Conservation (phyloP, 306 rosid genomes). For the Dryas drummondii region DNA sequence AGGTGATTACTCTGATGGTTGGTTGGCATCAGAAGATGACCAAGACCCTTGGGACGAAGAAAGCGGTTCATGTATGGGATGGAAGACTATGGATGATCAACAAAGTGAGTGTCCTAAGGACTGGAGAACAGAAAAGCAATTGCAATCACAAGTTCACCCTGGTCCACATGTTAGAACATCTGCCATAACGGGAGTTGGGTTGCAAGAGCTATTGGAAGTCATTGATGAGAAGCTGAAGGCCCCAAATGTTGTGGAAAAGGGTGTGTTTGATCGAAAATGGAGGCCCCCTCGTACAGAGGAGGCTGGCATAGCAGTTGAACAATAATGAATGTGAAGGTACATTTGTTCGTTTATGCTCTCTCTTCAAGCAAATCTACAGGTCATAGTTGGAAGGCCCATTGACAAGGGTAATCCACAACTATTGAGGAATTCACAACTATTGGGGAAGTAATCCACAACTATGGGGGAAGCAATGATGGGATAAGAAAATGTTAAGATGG, state of each 20-base stretch:
- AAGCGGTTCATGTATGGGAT: constrained; percentile 26
- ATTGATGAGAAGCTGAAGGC: constrained; percentile 66
- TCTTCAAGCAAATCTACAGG: not conserved
- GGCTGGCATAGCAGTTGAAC: constrained; percentile 39
- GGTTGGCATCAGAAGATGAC: constrained; percentile 50
- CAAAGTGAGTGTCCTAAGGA: constrained; percentile 29
- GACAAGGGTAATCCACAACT: not conserved
- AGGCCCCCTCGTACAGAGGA: constrained; percentile 62
- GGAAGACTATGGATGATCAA: constrained; percentile 24
- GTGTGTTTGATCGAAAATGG: constrained; percentile 64
- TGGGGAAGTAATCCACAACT: not conserved
- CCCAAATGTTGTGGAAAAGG: constrained; percentile 46
- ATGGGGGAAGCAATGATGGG: not conserved
- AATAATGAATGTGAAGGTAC: constrained; percentile 22
- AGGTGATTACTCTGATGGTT: constrained; percentile 50
- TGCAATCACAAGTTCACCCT: constrained; percentile 25
- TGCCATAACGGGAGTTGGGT: constrained; percentile 73
- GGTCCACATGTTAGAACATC: constrained; percentile 76
- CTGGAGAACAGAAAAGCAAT: constrained; percentile 22
- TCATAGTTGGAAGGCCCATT: not conserved
- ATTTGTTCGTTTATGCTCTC: not conserved
- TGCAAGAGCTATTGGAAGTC: constrained; percentile 73
- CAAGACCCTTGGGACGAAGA: constrained; percentile 39
- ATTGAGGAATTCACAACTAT: not conserved
- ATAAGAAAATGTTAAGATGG: not conserved